A percentile compares a stretch with the other conserved stretches of the same genome.
Conservation (phyloP, 208 protist genomes). For the Leishmania aethiopica region DNA sequence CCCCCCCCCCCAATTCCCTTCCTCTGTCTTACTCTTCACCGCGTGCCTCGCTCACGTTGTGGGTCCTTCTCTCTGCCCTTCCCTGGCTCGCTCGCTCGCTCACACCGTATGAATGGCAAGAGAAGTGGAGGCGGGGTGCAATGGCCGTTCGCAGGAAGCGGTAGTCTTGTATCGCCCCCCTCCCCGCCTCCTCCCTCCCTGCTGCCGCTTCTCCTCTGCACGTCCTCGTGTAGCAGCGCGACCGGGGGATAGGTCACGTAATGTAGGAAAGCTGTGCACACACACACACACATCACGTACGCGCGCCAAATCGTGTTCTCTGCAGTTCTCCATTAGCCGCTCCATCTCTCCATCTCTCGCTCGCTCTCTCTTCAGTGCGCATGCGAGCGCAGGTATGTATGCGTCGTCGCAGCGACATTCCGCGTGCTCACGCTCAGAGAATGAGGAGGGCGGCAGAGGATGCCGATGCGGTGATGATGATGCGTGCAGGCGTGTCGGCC, state of each 20-base stretch:
- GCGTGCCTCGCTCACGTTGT: background rate
- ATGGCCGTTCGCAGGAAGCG: background rate
- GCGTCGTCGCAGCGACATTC: background rate
- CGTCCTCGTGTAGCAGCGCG: background rate
- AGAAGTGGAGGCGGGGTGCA: background rate
- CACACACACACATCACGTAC: background rate
- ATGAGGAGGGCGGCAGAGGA: background rate
- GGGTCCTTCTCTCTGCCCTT: slow-evolving; percentile 12
- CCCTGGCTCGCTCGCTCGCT: background rate
- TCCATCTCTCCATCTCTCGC: background rate
- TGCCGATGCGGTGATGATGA: background rate
- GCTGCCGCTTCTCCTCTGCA: background rate
- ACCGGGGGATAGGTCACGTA: background rate
- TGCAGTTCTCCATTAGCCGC: background rate
- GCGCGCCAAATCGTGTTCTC: background rate
- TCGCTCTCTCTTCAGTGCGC: background rate
- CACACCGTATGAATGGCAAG: background rate
- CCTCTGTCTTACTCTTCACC: background rate
- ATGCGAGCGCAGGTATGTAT: background rate
- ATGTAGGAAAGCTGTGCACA: background rate
- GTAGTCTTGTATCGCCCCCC: background rate
- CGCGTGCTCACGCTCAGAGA: background rate
- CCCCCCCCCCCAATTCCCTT: background rate
- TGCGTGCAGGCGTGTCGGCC: background rate
- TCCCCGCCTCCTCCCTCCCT: background rate